Evolutionary conservation across 225 moss, liverwort and hornwort species (phyloP).

Genomic region (Marchantia polymorpha): DNA sequence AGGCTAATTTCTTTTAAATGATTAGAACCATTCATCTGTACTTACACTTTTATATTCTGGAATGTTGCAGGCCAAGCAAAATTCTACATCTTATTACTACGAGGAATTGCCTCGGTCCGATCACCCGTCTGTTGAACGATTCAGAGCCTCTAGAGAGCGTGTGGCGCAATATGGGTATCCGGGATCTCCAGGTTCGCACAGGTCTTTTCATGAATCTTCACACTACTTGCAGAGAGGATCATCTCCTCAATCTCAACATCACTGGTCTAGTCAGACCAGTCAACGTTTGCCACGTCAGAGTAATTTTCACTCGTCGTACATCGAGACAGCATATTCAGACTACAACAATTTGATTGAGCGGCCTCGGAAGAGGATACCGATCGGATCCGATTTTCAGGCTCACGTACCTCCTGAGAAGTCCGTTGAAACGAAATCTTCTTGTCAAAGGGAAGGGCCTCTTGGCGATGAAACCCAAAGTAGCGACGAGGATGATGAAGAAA

Average conservation of each 20-base stretch:
- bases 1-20: background rate
- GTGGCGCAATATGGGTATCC: conserved; percentile 65
- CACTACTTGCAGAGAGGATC: conserved; percentile 24
- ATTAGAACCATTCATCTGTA: background rate
- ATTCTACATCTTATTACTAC: conserved; percentile 38
- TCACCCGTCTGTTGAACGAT: conserved; percentile 51
- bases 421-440: conserved; percentile 25
- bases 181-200: conserved; percentile 40
- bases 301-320: conserved; percentile 32
- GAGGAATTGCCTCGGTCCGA: conserved; percentile 61
- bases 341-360: conserved; percentile 24
- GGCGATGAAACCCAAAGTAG: conserved; percentile 48
- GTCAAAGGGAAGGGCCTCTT: conserved; percentile 17
- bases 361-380: conserved; percentile 61
- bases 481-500: conserved; percentile 44
- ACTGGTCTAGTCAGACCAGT: conserved; percentile 47
- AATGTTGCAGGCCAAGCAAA: conserved; percentile 60
- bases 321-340: conserved; percentile 42
- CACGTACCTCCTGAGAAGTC: conserved; percentile 38
- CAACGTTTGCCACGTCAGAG: conserved; percentile 55
- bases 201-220: conserved; percentile 29
- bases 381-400: conserved; percentile 68
- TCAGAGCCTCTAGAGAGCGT: conserved; percentile 62
- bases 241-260: conserved; percentile 40
- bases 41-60: background rate